Percentiles rank a stretch among this genome's conserved stretches.
These are phyloP conservation scores for Boletus rex-veris DNA, from an alignment of 768 basidiomycete genomes.

Conservation along the genomic window DNA sequence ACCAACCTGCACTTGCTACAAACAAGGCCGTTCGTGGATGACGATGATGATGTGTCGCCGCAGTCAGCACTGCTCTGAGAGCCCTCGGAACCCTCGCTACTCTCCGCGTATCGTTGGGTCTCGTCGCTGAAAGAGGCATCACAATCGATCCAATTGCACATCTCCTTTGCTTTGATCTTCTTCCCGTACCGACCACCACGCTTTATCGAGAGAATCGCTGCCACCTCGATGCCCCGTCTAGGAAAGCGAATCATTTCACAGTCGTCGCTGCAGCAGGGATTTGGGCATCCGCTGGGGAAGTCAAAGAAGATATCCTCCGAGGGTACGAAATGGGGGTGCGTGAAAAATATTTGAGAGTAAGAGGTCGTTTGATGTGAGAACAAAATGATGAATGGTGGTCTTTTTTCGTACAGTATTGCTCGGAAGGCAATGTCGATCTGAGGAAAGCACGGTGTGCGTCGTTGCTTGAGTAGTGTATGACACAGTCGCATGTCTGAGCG, in stretches of 20 bases:
- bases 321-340: conserved; percentile 65
- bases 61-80: conserved; percentile 44
- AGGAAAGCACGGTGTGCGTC: conserved; percentile 76
- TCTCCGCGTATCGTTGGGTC: conserved; percentile 27
- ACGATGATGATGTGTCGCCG: conserved; percentile 2
- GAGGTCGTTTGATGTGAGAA: conserved; percentile 80
- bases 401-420: conserved; percentile 72
- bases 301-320: conserved; percentile 71
- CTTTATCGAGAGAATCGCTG: conserved; percentile 60
- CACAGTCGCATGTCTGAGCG: conserved; percentile 59
- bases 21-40: conserved; percentile 47
- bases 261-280: conserved; percentile 75
- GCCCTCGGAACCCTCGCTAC: conserved; percentile 45
- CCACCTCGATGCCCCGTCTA: conserved; percentile 56
- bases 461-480: conserved; percentile 63
- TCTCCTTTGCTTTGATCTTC: conserved; percentile 52
- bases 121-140: conserved; percentile 56
- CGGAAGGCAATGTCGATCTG: conserved; percentile 78
- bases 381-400: conserved; percentile 70
- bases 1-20: conserved; percentile 79
- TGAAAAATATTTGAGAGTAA: conserved; percentile 80
- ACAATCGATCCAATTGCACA: conserved; percentile 86
- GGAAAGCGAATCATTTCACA: conserved; percentile 84
- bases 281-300: conserved; percentile 76
- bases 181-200: conserved; percentile 50